phyloP scores from a whole-genome alignment of 148 eudicot species.

The Cornus suecica region DNA sequence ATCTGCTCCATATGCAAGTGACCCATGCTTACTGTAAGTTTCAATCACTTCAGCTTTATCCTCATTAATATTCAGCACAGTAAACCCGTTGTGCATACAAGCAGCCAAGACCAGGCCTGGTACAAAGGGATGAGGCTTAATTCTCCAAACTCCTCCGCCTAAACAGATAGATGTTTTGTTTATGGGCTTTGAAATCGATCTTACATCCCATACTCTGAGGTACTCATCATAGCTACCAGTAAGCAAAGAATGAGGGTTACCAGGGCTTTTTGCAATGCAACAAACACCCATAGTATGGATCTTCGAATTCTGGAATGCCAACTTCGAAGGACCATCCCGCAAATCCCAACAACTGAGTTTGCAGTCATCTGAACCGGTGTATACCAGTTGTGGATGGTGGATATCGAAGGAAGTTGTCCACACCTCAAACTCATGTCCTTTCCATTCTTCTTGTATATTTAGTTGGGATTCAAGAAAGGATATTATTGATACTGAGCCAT shows the following conservation, averaged over 20 bases:
- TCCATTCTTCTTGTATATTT: slow-evolving; percentile 58
- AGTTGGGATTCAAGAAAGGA: slow-evolving; percentile 59
- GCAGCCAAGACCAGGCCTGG: slow-evolving; percentile 65
- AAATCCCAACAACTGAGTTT: slow-evolving; percentile 84
- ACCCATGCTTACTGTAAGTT: slow-evolving; percentile 61
- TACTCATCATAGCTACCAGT: slow-evolving; percentile 91
- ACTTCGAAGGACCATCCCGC: slow-evolving; percentile 41
- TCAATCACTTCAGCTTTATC: slow-evolving; percentile 52
- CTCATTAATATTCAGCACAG: slow-evolving; percentile 51
- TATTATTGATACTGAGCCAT: slow-evolving; percentile 70
- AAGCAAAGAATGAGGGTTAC: slow-evolving; percentile 51
- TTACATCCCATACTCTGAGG: slow-evolving; percentile 78
- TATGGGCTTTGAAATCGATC: slow-evolving; percentile 69
- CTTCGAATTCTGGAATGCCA: slow-evolving; percentile 73
- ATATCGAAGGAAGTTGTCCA: slow-evolving; percentile 84
- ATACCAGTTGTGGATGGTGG: slow-evolving; percentile 75
- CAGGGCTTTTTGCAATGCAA: slow-evolving; percentile 76
- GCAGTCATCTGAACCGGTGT: slow-evolving; percentile 95
- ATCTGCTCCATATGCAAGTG: slow-evolving; percentile 98
- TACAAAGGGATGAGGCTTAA: slow-evolving; percentile 69
- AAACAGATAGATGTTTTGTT: slow-evolving; percentile 57
- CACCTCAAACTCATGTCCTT: slow-evolving; percentile 87
- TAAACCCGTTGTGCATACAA: slow-evolving; percentile 96
- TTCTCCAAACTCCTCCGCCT: slow-evolving; percentile 99
- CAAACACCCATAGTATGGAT: slow-evolving; percentile 83